phyloP scores from a whole-genome alignment of 169 alveolate genomes.

The Cryptosporidium ryanae region DNA sequence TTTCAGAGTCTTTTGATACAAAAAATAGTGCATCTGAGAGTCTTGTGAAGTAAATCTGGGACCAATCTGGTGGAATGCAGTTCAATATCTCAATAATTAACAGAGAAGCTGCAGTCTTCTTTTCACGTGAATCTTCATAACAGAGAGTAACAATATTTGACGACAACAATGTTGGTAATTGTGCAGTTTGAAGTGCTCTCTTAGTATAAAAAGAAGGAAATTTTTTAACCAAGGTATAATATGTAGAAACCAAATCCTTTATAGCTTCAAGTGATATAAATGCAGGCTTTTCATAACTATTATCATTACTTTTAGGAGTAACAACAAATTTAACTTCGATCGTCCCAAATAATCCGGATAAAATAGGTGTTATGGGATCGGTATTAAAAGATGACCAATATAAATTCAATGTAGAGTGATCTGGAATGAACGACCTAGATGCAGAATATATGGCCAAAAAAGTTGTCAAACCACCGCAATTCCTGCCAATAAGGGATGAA shows the following conservation, averaged over 20 bases:
- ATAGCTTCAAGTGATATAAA: conserved; percentile 26
- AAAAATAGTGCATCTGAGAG: conserved; percentile 61
- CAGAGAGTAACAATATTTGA: conserved; percentile 48
- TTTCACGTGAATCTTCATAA: conserved; percentile 32
- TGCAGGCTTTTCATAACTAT: conserved; percentile 7
- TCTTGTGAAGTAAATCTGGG: conserved; percentile 31
- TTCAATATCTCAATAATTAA: conserved; percentile 43
- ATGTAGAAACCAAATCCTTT: conserved; percentile 20
- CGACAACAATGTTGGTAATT: conserved; percentile 37
- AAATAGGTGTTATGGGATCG: conserved; percentile 53
- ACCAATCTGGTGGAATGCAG: conserved; percentile 62
- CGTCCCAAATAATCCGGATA: conserved; percentile 60
- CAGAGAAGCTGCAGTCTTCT: conserved; percentile 40
- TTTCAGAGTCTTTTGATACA: conserved; percentile 62
- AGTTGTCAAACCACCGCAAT: conserved; percentile 36
- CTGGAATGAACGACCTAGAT: conserved; percentile 66
- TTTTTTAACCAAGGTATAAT: conserved; percentile 13
- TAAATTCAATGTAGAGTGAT: conserved; percentile 34
- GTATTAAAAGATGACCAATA: conserved; percentile 28
- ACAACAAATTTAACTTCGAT: conserved; percentile 20
- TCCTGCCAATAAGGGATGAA: not conserved
- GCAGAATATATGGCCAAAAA: conserved; percentile 63
- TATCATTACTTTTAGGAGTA: not conserved
- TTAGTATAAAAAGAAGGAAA: conserved; percentile 23
- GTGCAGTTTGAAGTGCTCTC: conserved; percentile 63